Conservation (phyloP, 768 basidiomycete species). For the Collybia sp. region DNA sequence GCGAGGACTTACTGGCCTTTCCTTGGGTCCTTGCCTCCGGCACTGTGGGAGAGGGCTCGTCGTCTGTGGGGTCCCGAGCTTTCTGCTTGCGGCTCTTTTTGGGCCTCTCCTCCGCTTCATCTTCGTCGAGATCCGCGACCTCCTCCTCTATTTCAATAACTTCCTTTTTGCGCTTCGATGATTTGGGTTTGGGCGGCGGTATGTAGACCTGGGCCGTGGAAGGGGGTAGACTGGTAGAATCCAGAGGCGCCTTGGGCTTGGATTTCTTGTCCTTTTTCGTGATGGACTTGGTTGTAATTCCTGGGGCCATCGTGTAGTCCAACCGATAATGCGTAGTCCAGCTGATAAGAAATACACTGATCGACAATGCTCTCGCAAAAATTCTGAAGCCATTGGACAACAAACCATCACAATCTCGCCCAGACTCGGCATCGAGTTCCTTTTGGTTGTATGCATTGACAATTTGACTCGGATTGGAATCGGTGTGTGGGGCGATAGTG, state of each 20-base stretch:
- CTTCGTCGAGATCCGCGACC: too few relatives aligned
- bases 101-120: too few relatives aligned
- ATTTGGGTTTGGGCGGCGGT: neutral
- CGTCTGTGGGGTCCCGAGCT: too few relatives aligned
- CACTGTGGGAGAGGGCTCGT: too few relatives aligned
- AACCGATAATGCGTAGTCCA: neutral
- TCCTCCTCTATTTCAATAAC: neutral
- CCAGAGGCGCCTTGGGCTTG: neutral
- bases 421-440: too few relatives aligned
- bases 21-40: too few relatives aligned
- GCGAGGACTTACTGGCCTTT: too few relatives aligned
- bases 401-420: too few relatives aligned
- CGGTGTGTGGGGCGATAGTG: too few relatives aligned
- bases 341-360: constrained; percentile 2
- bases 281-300: constrained; percentile 8
- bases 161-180: neutral
- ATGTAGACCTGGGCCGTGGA: neutral
- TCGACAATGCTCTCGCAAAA: constrained; percentile 2
- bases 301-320: constrained; percentile 10
- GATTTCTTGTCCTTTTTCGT: constrained; percentile 18
- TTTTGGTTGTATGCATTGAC: too few relatives aligned
- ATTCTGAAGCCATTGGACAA: neutral
- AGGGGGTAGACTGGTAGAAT: neutral
- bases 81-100: too few relatives aligned
- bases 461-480: too few relatives aligned